Evolutionary conservation across 1,139 yeast species (phyloP).

Genomic region (Blastobotrys aristatus): DNA sequence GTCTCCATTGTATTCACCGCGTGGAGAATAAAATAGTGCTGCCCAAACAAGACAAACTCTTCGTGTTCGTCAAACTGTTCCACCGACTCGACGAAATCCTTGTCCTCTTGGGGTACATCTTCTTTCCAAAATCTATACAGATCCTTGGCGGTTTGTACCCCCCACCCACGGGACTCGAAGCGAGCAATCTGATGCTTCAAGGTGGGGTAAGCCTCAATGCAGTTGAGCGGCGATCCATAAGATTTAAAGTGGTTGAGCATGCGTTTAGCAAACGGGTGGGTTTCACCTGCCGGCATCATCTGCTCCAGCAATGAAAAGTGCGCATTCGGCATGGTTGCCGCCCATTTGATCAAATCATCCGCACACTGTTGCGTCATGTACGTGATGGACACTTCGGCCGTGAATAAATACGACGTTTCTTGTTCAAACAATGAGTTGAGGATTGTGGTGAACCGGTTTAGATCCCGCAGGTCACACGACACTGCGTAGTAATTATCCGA

Average conservation of each 20-base stretch:
- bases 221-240: conserved; percentile 63
- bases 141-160: conserved; percentile 48
- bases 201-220: conserved; percentile 57
- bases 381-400: conserved; percentile 81
- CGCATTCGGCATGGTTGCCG: conserved; percentile 46
- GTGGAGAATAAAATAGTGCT: conserved; percentile 67
- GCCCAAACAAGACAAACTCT: conserved; percentile 71
- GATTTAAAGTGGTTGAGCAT: conserved; percentile 71
- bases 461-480: conserved; percentile 67
- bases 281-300: conserved; percentile 55
- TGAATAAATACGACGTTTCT: conserved; percentile 48
- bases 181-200: conserved; percentile 47
- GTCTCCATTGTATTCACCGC: conserved; percentile 34
- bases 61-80: conserved; percentile 84
- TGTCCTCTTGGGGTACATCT: conserved; percentile 41
- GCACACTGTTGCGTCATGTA: conserved; percentile 70
- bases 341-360: conserved; percentile 53
- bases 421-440: conserved; percentile 33
- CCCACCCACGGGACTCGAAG: conserved; percentile 46
- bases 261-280: conserved; percentile 66
- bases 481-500: conserved; percentile 51
- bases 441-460: conserved; percentile 39
- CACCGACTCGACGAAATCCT: conserved; percentile 42
- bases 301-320: conserved; percentile 71
- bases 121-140: conserved; percentile 55